phyloP scores from a whole-genome alignment of 306 rosid species.

The Trifolium fragiferum region DNA sequence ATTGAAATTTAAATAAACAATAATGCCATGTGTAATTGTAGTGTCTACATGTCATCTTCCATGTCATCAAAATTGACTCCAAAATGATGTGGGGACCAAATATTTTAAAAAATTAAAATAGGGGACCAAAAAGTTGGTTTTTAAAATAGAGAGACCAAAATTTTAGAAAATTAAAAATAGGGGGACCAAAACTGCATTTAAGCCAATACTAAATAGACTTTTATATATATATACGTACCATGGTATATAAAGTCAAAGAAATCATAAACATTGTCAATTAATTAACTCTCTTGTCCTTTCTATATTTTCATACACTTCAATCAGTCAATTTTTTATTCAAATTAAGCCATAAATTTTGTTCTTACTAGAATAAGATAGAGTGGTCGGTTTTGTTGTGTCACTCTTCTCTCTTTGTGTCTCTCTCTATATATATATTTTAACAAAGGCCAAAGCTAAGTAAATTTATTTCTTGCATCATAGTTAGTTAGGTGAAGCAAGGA shows the following conservation, averaged over 20 bases:
- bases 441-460: not conserved
- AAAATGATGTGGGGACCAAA: too few species aligned
- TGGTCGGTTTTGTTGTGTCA: not conserved
- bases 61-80: too few species aligned
- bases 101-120: too few species aligned
- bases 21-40: too few species aligned
- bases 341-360: slow-evolving; percentile 38
- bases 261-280: slow-evolving; percentile 3
- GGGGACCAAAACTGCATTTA: too few species aligned
- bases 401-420: not conserved
- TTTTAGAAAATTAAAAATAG: too few species aligned
- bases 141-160: too few species aligned
- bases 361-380: not conserved
- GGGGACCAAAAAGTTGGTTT: too few species aligned
- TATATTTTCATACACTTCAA: slow-evolving; percentile 15
- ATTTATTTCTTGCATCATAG: not conserved
- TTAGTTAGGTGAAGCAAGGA: not conserved
- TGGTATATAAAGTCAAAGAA: not conserved
- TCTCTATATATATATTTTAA: not conserved
- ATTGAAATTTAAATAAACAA: too few species aligned
- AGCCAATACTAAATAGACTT: not conserved
- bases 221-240: not conserved
- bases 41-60: too few species aligned
- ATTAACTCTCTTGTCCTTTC: slow-evolving; percentile 4
- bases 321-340: slow-evolving; percentile 7